phyloP scores from a whole-genome alignment of 371 early-diverging fungal species.

The Mortierella sp. region DNA sequence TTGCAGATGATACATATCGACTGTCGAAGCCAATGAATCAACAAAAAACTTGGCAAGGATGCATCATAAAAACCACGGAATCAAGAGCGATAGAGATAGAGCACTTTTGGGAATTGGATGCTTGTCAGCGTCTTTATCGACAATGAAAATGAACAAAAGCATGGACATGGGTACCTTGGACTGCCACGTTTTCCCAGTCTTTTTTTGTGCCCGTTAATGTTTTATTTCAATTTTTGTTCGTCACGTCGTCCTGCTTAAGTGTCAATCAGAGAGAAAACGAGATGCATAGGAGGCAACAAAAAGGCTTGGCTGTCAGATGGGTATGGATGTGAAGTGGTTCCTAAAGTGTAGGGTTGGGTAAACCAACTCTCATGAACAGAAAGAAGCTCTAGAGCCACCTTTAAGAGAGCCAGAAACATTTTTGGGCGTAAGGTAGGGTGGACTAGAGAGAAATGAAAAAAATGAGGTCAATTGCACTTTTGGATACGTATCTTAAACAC shows the following conservation, averaged over 20 bases:
- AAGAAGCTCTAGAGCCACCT: neutral
- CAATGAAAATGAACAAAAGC: neutral
- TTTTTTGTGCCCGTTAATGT: neutral
- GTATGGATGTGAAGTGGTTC: neutral
- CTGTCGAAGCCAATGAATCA: neutral
- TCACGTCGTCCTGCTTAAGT: neutral
- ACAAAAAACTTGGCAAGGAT: neutral
- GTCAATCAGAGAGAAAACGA: neutral
- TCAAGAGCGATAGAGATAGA: neutral
- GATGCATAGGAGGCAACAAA: neutral
- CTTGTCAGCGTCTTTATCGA: neutral
- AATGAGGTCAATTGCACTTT: neutral
- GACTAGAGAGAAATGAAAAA: neutral
- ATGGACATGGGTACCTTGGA: neutral
- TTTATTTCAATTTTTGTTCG: neutral
- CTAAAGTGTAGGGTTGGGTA: neutral
- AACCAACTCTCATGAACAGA: no score
- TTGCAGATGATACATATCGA: no score
- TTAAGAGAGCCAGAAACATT: neutral
- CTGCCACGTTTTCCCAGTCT: neutral
- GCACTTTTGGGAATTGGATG: neutral
- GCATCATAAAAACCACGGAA: neutral
- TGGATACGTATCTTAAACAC: no score
- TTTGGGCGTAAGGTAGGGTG: conserved; percentile 5
- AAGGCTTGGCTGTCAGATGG: neutral